phyloP scores from a whole-genome alignment of 1,139 yeast genomes.

The Yamadazyma jaroonii region DNA sequence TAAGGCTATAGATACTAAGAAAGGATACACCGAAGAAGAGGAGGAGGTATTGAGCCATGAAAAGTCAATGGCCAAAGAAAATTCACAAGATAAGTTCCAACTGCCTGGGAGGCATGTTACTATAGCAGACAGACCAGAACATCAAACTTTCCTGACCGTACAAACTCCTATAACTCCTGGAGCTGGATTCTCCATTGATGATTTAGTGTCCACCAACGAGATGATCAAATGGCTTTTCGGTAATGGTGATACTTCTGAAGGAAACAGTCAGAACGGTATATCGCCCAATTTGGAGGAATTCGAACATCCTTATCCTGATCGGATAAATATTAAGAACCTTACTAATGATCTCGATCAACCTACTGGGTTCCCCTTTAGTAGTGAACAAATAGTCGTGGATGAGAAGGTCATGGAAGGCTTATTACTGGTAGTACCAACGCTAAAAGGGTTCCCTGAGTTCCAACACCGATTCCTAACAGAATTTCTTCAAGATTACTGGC shows the following conservation, averaged over 20 bases:
- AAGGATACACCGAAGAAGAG: not conserved
- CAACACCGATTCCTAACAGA: slow-evolving; percentile 21
- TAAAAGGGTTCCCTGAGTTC: slow-evolving; percentile 18
- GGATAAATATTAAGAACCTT: not conserved
- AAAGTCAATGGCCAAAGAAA: not conserved
- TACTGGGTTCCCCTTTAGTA: slow-evolving; percentile 13
- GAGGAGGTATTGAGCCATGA: not conserved
- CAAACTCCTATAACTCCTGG: not conserved
- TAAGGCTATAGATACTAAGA: not conserved
- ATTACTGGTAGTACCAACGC: slow-evolving; percentile 11
- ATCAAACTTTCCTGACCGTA: not conserved
- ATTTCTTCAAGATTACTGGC: slow-evolving; percentile 48
- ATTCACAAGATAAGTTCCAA: no score
- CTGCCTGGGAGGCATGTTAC: no score
- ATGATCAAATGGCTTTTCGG: slow-evolving; percentile 16
- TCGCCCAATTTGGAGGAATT: slow-evolving; percentile 15
- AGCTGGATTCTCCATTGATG: slow-evolving; percentile 11
- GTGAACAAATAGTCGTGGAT: slow-evolving; percentile 10
- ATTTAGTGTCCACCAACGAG: slow-evolving; percentile 15
- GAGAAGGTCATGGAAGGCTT: slow-evolving; percentile 8
- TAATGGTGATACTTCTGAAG: slow-evolving; percentile 11
- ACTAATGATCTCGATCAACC: not conserved
- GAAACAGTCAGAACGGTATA: slow-evolving; percentile 5
- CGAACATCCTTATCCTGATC: slow-evolving; percentile 8
- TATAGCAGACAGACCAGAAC: no score